A percentile compares a stretch with the other conserved stretches of the same genome.
These are phyloP conservation scores for Fragilaria radians DNA, from an alignment of 108 stramenopile species.

Conservation along the genomic window DNA sequence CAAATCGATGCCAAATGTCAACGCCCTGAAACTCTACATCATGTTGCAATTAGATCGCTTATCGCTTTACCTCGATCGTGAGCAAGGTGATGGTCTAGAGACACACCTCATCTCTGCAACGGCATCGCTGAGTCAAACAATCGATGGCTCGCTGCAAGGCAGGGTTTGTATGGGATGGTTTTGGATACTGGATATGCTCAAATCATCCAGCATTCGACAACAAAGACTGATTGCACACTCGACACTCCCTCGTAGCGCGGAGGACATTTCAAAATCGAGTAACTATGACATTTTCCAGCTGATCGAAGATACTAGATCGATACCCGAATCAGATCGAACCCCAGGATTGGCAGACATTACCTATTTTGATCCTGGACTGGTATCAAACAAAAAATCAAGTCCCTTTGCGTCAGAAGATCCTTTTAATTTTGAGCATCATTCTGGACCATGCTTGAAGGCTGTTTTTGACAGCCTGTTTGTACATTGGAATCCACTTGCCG, in stretches of 20 bases:
- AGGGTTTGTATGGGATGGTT: constrained; percentile 78
- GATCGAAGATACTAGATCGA: not conserved
- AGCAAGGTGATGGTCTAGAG: constrained; percentile 54
- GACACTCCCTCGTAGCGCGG: constrained; percentile 46
- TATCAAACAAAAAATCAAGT: not conserved
- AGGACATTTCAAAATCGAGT: constrained; percentile 33
- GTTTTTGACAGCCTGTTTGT: constrained; percentile 70
- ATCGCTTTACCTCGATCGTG: constrained; percentile 37
- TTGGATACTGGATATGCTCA: constrained; percentile 69
- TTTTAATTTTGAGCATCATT: not conserved
- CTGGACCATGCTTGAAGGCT: constrained; percentile 32
- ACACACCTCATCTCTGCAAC: constrained; percentile 70
- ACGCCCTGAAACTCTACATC: constrained; percentile 10
- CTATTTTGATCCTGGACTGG: not conserved
- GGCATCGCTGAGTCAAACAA: constrained; percentile 33
- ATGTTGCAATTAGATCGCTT: constrained; percentile 28
- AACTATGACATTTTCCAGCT: constrained; percentile 42
- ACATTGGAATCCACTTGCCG: constrained; percentile 76
- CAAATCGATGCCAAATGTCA: not conserved
- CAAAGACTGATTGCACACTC: constrained; percentile 76
- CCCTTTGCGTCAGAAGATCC: not conserved
- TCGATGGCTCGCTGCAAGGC: constrained; percentile 45
- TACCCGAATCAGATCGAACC: constrained; percentile 20
- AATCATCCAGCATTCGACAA: constrained; percentile 25
- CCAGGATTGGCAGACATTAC: constrained; percentile 67